Base-by-base conservation (phyloP, 805 yeast species). In the Metschnikowia cerradonensis region DNA sequence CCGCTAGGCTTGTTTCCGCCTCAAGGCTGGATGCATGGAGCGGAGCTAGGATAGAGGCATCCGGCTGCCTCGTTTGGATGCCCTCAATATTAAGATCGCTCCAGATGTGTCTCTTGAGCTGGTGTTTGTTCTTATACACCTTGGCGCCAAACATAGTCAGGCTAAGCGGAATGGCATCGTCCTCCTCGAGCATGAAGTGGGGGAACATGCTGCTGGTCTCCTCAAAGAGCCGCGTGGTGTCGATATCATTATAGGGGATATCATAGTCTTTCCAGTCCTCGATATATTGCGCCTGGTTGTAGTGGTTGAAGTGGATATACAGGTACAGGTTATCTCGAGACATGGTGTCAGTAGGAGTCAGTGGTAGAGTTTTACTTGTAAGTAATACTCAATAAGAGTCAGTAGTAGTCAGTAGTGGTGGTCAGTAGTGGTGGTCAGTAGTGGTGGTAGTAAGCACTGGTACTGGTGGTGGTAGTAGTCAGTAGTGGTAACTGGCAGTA, bases 231-330 rank as follows among this genome's bases (percentile, higher is more conserved):
- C 65, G 53, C 15, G 63, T 65, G 22, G 77, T 72, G 49, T 73
- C 77, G 17, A 73, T 71, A 41, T 71, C 76, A 49, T 73, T 75
- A 49, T 62, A 73, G 1, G 76, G 71, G 30, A 73, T 65, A 2
- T 70, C 65, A 19, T 71, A 74, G 42, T 71, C 72, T 11, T 57
- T 57, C 78, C 78, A 73, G 32, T 65, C 64, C 50, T 73, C 77
- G 66, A 71, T 70, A 50, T 67, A 70, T 1, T 71, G 52, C 34
- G 72, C 75, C 53, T 69, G 74, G 57, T 71, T 71, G 44, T 68
- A 64, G 56, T 72, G 65, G 43, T 62, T 67, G 43, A 72, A 65
- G 52, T 73, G 78, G 7, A 70, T 58, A 49, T 66, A 67, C 11
- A 72, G 60, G 53, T 53, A 57, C 34, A 50, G 55, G n/a, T 57